Base-by-base conservation (phyloP, 306 rosid species). In the Leucaena leucocephala region DNA sequence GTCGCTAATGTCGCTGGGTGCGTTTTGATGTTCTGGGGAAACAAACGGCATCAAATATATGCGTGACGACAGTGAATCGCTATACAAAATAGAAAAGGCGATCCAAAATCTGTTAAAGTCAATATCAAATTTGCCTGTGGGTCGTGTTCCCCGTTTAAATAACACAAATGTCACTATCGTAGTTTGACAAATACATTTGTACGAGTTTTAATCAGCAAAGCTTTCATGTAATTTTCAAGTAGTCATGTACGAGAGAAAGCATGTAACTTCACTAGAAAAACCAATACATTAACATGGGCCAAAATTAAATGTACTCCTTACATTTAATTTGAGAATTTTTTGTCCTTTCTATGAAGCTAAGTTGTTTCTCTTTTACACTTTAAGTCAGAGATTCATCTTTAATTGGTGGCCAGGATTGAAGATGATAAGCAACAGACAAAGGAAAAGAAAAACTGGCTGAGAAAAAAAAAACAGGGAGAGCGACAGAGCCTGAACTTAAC, bases 1-100 rank as follows among this genome's bases (percentile, higher is more conserved):
- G 38, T 68, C 54, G 73, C 73, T 11, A 22, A 46, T 57, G 65
- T 59, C 68, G 80, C 22, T 59, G 83, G 71, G 52, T 9, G 81
- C 75, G 76, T 71, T 71, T 71, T 59, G 72, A 10, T 21, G 64
- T 57, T 21, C 35, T 19, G 34, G 2, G 63, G 63, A 21, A 59
- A 58, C 65, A 58, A 21, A 58, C 65, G 36, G 35, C 16, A 22
- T 58, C 7, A 10, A 58, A 58, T 21, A 57, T 58, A 58, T 10
- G 3, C 34, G 17, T 59, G 66, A 9, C 38, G 17, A 22, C 38
- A 66, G 3, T n/a, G 33, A 38, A 35, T 55, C 15, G 43, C 39
- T 7, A 15, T 7, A 16, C n/a, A 9, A 22, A 40, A 15, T 2
- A 44, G 65, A 35, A 48, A 76, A 44, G 0, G 42, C 42, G 42